Evolutionary conservation across 2,329 filamentous ascomycete species (phyloP), one percentile per base, ranked within the genome.

Genomic region (Bipolaris zeicola): DNA sequence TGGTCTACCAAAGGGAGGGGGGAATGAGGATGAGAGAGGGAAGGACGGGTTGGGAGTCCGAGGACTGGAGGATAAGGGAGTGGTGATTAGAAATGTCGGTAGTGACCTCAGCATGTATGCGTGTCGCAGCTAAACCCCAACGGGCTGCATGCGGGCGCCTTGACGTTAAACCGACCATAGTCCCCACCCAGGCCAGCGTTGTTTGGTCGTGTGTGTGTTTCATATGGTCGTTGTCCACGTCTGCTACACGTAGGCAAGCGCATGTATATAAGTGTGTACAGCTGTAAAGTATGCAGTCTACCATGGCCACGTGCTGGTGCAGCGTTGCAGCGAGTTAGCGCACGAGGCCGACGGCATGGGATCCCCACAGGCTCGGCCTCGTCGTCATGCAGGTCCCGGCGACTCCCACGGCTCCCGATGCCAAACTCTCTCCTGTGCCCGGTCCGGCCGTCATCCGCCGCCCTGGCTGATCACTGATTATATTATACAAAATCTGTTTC

Each of bases 31-130:
- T 26, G 39, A 49, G 36, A 18, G 28, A 42, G 33, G 28, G 33
- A 31, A 4, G 5, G 28, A 31, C 56, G 52, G 41, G 28, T 58
- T 49, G 58, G 26, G 57, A 39, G 62, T 52, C 54, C 50, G 34
- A 42, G 48, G 34, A 42, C 37, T 39, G 31, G 8, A 18, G 60
- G 69, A 70, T 67, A 68, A 66, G 64, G 49, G 39, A 51, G 39
- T 65, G 66, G 57, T 65, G 66, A 57, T 70, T 70, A 68, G 66
- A 64, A 71, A 68, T 70, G 55, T 51, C 49, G 36, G 26, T 31
- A 45, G 59, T 68, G 66, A 67, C 64, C 60, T 64, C 64, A 67
- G 54, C 38, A 52, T 50, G 45, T 38, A 50, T 46, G 36, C 14
- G 42, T 52, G 22, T 39, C 55, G 47, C 44, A 43, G 45, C 57